Evolutionary conservation across 164 flowering plant species (phyloP).

Genomic region (Nymphaea thermarum): DNA sequence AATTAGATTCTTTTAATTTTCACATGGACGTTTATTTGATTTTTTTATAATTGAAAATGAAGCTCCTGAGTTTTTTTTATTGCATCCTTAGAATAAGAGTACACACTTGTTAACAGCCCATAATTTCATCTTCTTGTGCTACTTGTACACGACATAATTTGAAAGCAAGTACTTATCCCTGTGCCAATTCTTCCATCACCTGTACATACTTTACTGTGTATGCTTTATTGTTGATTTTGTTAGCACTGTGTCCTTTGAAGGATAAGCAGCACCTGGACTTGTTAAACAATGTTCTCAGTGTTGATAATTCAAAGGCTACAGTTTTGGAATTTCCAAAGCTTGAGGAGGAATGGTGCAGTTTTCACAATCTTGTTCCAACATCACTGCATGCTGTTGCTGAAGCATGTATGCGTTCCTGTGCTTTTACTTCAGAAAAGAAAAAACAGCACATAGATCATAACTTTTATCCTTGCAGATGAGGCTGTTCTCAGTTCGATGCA

Average conservation of each 20-base stretch:
- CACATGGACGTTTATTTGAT: too few species aligned
- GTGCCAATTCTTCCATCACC: too few species aligned
- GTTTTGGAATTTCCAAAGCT: constrained; percentile 21
- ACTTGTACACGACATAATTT: too few species aligned
- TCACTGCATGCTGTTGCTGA: constrained; percentile 61
- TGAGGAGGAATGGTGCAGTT: constrained; percentile 89
- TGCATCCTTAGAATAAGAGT: too few species aligned
- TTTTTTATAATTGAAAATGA: too few species aligned
- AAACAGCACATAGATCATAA: not conserved
- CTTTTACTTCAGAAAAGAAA: not conserved
- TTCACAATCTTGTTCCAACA: constrained; percentile 68
- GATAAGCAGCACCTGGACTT: constrained; percentile 66
- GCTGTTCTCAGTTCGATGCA: constrained; percentile 58
- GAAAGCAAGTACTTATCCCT: too few species aligned
- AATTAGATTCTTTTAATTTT: too few species aligned
- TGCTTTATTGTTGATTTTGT: too few species aligned
- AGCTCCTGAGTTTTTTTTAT: too few species aligned
- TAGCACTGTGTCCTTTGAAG: constrained; percentile 22
- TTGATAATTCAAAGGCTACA: constrained; percentile 23
- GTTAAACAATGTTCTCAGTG: constrained; percentile 30
- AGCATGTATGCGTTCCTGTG: constrained; percentile 44
- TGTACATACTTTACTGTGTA: too few species aligned
- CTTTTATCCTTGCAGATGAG: constrained; percentile 49
- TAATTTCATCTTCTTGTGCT: too few species aligned
- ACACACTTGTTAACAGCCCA: too few species aligned